Evolutionary conservation across 2,329 filamentous ascomycete genomes (phyloP), one percentile per base, ranked within the genome.

Genomic region (Scytalidium sp.): DNA sequence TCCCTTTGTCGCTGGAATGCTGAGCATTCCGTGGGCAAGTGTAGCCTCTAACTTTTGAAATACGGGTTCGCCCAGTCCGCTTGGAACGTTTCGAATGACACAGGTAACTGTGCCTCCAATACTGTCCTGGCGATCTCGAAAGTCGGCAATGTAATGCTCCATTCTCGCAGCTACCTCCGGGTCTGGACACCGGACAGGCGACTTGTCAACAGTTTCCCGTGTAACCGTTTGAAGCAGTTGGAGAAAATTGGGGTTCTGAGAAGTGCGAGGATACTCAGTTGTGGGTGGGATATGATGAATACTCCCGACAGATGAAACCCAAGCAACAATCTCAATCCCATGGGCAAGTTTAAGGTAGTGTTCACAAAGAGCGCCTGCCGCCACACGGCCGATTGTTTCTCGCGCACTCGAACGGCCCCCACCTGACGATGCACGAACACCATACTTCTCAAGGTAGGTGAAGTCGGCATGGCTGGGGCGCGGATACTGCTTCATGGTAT

Each of bases 401-500:
- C 93, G 79, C n/a, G 94, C 94, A 67, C 87, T 92, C 67, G 87
- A 92, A 55, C 94, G 81, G 47, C 94, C 93, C 60, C 94, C 93
- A 51, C 94, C 93, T 54, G 85, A 91, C 6, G 84, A 89, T 32
- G 94, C 91, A 76, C 95, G 95, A 60, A 95, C 85, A 50, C 93
- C 93, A 69, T 99, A 99, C 75, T 97, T 97, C 70, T 96, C 89
- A 53, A 96, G 79, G 73, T 97, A 97, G 53, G 94, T 97, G 83
- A 88, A 97, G 72, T 97, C 93, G 52, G 94, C 93, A 72, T 97
- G 94, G 67, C 85, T 90, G 29, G 93, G 94, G 46, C 94, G 82
- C 3, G 94, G 94, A 78, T 87, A 97, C 55, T 84, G 74, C 70
- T 97, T 90, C 83, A 97, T 97, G 23, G 92, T 96, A 66, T 83